Evolutionary conservation across 2,329 filamentous ascomycete species (phyloP), one percentile per base, ranked within the genome.

Genomic region (Xylaria sp.): DNA sequence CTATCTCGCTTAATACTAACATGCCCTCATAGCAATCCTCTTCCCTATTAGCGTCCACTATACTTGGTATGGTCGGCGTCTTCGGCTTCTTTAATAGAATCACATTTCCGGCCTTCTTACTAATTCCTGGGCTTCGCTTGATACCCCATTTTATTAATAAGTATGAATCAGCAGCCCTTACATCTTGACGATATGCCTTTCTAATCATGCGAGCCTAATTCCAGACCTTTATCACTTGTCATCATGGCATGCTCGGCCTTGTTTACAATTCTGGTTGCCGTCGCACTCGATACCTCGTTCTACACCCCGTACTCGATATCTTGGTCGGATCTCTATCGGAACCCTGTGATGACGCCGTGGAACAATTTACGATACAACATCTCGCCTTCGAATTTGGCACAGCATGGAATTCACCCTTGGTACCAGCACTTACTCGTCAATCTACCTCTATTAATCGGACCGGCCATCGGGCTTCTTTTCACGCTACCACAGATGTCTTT

Each of bases 81-180:
- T 92, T 96, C 76, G 96, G 96, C 58, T 83, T 95, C 67, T 99
- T 99, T 82, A 99, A 98, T 81, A 90, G 96, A 72, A 98, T 98
- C 76, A 99, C 96, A 9, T 98, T 98, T 79, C 95, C 95, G 54
- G 95, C 94, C 14, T 99, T 97, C 79, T 82, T 99, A 69, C 79
- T 97, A 67, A 89, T 98, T 78, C 95, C 96, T 61, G 91, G 91
- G 42, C 82, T 97, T 78, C 90, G 90, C 77, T 85, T 99, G 77
- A 84, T 98, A 79, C 93, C 93, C 72, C 92, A 97, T 83, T 96
- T 97, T 77, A 82, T 88, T 79, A 89, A 90, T 79, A 95, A 91
- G 92, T 96, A 81, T 77, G 88, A 82, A 14, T 24, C 19, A 50
- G 21, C 14, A n/a, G 5, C 4, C 30, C 42, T 61, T 24, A 48